A percentile compares a stretch with the other conserved stretches of the same genome.
These are phyloP conservation scores for Bryum argenteum DNA, from an alignment of 225 moss, liverwort and hornwort genomes.

Conservation along the genomic window DNA sequence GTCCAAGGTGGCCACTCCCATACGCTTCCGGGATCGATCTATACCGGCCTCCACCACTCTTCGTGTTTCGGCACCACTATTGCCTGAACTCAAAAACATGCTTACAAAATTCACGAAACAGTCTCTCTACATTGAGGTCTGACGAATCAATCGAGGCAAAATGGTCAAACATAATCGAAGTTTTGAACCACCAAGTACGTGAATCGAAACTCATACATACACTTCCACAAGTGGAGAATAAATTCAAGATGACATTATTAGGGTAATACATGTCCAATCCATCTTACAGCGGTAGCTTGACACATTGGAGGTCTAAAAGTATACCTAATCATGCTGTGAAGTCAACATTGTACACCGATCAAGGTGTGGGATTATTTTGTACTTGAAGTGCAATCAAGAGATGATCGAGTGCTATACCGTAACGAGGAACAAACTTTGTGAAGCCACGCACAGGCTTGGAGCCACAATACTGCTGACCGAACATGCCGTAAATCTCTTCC, in stretches of 20 bases:
- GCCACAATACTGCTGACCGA: slow-evolving; percentile 48
- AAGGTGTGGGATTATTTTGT: background rate
- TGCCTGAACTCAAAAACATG: slow-evolving; percentile 37
- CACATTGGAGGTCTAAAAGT: background rate
- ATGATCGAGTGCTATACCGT: slow-evolving; percentile 29
- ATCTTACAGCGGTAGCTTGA: background rate
- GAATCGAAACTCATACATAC: too few relatives aligned
- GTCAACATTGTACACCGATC: background rate
- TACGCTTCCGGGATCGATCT: slow-evolving; percentile 62
- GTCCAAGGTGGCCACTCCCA: slow-evolving; percentile 53
- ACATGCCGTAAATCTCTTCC: slow-evolving; percentile 61
- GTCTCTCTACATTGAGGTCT: background rate
- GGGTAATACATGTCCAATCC: background rate
- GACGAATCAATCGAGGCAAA: background rate
- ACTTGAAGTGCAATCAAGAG: background rate
- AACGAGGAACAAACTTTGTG: slow-evolving; percentile 62
- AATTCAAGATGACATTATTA: too few relatives aligned
- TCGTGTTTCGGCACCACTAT: slow-evolving; percentile 49
- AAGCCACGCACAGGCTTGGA: slow-evolving; percentile 50
- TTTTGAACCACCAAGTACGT: too few relatives aligned
- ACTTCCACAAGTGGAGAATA: too few relatives aligned
- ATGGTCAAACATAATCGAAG: too few relatives aligned
- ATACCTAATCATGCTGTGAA: background rate
- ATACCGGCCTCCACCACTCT: slow-evolving; percentile 56
- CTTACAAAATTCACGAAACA: background rate